phyloP scores from a whole-genome alignment of 352 stramenopile genomes.

The Phytophthora sp. region DNA sequence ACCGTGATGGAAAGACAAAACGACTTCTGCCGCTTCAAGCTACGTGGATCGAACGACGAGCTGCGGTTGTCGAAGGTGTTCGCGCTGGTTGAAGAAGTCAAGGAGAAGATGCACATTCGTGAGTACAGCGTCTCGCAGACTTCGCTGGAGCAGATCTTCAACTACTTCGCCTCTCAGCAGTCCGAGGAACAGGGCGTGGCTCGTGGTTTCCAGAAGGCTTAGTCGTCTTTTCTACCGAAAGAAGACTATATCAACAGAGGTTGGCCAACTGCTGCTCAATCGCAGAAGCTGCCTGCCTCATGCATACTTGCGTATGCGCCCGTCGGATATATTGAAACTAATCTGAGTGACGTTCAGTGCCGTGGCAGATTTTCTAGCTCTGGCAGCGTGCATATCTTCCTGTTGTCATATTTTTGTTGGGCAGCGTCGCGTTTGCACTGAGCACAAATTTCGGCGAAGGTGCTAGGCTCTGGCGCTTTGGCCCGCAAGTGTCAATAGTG shows the following conservation, averaged over 20 bases:
- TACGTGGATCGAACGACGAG: slow-evolving; percentile 58
- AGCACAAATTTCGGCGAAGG: slow-evolving; percentile 9
- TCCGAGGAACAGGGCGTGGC: slow-evolving; percentile 45
- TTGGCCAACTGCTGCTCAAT: neutral
- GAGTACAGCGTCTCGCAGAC: slow-evolving; percentile 92
- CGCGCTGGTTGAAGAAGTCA: slow-evolving; percentile 65
- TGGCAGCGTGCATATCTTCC: neutral
- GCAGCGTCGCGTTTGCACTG: slow-evolving; percentile 6
- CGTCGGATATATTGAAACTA: slow-evolving; percentile 24
- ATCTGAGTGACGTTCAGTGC: slow-evolving; percentile 8
- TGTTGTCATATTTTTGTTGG: neutral
- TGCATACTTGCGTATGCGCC: neutral
- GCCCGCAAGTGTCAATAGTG: neutral
- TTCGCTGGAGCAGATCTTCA: slow-evolving; percentile 92
- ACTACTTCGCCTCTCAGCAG: slow-evolving; percentile 84
- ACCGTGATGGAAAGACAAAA: slow-evolving; percentile 69
- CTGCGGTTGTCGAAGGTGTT: slow-evolving; percentile 78
- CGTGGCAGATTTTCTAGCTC: slow-evolving; percentile 14
- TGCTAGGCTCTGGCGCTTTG: neutral
- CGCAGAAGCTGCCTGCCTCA: neutral
- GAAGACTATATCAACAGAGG: neutral
- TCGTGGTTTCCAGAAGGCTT: slow-evolving; percentile 39
- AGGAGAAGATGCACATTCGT: slow-evolving; percentile 64
- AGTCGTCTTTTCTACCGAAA: no score
- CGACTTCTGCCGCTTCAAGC: slow-evolving; percentile 62